Evolutionary conservation across 495 filamentous ascomycete species (phyloP).

Genomic region (Neurospora discreta): DNA sequence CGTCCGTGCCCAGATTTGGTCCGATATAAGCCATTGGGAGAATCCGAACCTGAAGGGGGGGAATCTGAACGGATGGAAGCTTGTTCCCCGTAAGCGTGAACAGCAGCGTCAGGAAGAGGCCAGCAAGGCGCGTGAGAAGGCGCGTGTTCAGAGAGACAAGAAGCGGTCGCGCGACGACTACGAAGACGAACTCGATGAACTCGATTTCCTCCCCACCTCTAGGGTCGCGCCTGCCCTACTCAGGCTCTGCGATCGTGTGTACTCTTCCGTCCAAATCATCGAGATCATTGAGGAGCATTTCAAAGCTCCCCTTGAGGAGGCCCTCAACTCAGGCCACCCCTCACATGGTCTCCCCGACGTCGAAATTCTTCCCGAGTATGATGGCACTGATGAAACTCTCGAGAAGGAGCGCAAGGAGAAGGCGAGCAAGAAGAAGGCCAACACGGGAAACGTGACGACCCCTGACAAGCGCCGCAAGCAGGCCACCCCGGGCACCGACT

Average conservation of each 20-base stretch:
- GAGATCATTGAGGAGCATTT: slow-evolving; percentile 17
- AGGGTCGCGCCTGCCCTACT: slow-evolving; percentile 28
- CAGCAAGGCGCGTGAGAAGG: slow-evolving; percentile 10
- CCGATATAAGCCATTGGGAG: slow-evolving; percentile 24
- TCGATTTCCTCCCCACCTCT: slow-evolving; percentile 8
- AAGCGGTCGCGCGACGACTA: slow-evolving; percentile 13
- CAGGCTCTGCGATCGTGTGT: slow-evolving; percentile 32
- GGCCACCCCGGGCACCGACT: background rate
- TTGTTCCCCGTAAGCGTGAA: slow-evolving; percentile 44
- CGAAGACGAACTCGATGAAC: slow-evolving; percentile 14
- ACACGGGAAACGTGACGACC: background rate
- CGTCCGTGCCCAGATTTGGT: slow-evolving; percentile 48
- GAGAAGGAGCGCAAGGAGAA: slow-evolving; percentile 27
- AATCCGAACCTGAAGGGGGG: slow-evolving; percentile 2
- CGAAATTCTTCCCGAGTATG: slow-evolving; percentile 46
- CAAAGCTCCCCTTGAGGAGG: slow-evolving; percentile 19
- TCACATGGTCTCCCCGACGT: slow-evolving; percentile 47
- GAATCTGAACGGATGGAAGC: slow-evolving; percentile 27
- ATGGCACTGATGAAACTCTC: background rate
- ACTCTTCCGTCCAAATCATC: slow-evolving; percentile 26
- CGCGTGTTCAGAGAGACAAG: slow-evolving; percentile 16
- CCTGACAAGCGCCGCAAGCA: background rate
- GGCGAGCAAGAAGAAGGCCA: background rate
- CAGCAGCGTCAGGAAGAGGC: slow-evolving; percentile 29
- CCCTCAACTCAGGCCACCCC: slow-evolving; percentile 1